Evolutionary conservation across 495 filamentous ascomycete species (phyloP).

Genomic region (Poronia punctata): DNA sequence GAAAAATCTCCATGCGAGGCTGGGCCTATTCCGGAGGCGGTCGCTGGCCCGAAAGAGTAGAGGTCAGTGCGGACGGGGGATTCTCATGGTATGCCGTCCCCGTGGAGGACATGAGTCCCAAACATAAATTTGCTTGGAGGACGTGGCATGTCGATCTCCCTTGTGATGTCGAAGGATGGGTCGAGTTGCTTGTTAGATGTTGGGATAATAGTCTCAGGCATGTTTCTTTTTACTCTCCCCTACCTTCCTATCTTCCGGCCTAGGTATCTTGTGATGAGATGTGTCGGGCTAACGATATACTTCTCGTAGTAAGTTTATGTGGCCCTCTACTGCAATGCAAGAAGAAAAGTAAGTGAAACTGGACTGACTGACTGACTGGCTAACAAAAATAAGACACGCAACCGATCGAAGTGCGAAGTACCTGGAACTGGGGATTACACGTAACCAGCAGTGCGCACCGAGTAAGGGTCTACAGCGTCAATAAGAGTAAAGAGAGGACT

Average conservation of each 20-base stretch:
- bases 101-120: constrained; percentile 41
- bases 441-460: constrained; percentile 60
- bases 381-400: constrained; percentile 27
- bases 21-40: constrained; percentile 58
- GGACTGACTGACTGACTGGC: too few relatives aligned
- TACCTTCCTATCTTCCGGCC: background rate
- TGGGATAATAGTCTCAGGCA: constrained; percentile 51
- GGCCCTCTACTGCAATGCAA: too few relatives aligned
- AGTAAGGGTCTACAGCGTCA: constrained; percentile 58
- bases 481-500: constrained; percentile 44
- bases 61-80: constrained; percentile 51
- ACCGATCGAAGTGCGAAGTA: constrained; percentile 23
- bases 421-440: constrained; percentile 58
- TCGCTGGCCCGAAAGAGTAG: constrained; percentile 51
- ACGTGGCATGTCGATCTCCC: constrained; percentile 48
- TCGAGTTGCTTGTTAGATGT: constrained; percentile 48
- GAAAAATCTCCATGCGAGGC: constrained; percentile 43
- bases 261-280: background rate
- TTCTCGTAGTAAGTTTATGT: constrained; percentile 5
- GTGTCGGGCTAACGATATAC: background rate
- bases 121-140: constrained; percentile 51
- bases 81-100: constrained; percentile 53
- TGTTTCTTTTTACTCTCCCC: constrained; percentile 4
- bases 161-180: constrained; percentile 52
- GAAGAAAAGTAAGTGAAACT: too few relatives aligned